phyloP scores from a whole-genome alignment of 78 protist genomes.

The Neovahlkampfia damariscottae region DNA sequence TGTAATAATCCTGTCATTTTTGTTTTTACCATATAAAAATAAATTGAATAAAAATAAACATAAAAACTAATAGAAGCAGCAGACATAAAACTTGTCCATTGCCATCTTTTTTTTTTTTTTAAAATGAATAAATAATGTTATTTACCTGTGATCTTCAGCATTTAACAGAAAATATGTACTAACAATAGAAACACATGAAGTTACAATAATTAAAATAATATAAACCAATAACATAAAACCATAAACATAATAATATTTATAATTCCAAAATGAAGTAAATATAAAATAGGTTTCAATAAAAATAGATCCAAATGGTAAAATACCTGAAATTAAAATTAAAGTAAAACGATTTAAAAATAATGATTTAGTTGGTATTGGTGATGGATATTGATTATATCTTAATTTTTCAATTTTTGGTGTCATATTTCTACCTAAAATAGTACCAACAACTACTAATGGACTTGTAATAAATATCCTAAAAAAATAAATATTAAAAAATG shows the following conservation, averaged over 20 bases:
- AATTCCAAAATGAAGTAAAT: conserved; percentile 85
- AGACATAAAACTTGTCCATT: conserved; percentile 53
- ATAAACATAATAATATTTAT: conserved; percentile 86
- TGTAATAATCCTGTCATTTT: conserved; percentile 63
- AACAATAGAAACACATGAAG: conserved; percentile 62
- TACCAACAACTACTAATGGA: conserved; percentile 76
- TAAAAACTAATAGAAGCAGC: conserved; percentile 59
- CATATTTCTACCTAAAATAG: conserved; percentile 54
- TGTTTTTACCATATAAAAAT: conserved; percentile 66
- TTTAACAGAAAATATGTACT: conserved; percentile 69
- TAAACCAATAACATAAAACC: conserved; percentile 72
- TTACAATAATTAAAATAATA: conserved; percentile 49
- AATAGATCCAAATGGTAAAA: conserved; percentile 81
- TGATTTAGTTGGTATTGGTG: conserved; percentile 60
- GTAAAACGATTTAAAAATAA: neutral
- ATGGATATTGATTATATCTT: conserved; percentile 46
- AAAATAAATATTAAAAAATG: conserved; percentile 1
- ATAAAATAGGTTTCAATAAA: conserved; percentile 87
- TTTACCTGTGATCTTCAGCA: conserved; percentile 73
- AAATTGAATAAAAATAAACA: conserved; percentile 64
- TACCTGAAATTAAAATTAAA: conserved; percentile 44
- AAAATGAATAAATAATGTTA: too few relatives aligned
- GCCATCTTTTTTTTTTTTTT: too few relatives aligned
- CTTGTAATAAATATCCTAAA: conserved; percentile 52
- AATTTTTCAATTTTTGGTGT: conserved; percentile 19